Percentiles rank a stretch among this genome's conserved stretches.
Conservation (phyloP, 192 early-diverging fungal species). For the Radiomyces spectabilis region DNA sequence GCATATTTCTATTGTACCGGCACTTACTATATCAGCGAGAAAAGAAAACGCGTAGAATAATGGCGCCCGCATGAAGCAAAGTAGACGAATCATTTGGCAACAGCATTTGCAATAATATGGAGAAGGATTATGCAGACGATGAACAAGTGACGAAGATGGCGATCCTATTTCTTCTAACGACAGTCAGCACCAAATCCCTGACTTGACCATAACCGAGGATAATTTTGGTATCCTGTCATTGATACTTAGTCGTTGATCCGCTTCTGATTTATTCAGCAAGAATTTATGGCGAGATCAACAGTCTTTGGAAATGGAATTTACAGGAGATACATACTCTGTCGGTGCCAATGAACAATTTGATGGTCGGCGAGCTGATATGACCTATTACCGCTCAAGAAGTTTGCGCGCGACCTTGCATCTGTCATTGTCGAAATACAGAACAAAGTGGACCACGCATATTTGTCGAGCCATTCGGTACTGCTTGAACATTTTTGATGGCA, state of each 20-base stretch:
- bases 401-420: slow-evolving; percentile 4
- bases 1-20: no score
- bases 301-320: slow-evolving; percentile 3
- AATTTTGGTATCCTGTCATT: not conserved
- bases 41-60: no score
- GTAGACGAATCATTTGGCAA: no score
- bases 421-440: slow-evolving; percentile 9
- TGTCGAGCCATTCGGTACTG: slow-evolving; percentile 2
- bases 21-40: no score
- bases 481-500: not conserved
- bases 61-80: no score
- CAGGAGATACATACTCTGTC: slow-evolving; percentile 2
- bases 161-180: not conserved
- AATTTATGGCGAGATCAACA: slow-evolving; percentile 2
- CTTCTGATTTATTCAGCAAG: slow-evolving; percentile 2
- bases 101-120: slow-evolving; percentile 1
- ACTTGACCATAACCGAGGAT: not conserved
- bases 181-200: not conserved
- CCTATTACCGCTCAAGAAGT: slow-evolving; percentile 3
- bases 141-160: not conserved
- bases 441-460: slow-evolving; percentile 1
- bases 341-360: slow-evolving; percentile 5
- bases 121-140: not conserved
- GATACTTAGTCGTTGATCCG: not conserved
- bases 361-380: slow-evolving; percentile 1